Percentiles rank a stretch among this genome's conserved stretches.
Conservation (phyloP, 345 rosid species). For the Toxicodendron radicans region DNA sequence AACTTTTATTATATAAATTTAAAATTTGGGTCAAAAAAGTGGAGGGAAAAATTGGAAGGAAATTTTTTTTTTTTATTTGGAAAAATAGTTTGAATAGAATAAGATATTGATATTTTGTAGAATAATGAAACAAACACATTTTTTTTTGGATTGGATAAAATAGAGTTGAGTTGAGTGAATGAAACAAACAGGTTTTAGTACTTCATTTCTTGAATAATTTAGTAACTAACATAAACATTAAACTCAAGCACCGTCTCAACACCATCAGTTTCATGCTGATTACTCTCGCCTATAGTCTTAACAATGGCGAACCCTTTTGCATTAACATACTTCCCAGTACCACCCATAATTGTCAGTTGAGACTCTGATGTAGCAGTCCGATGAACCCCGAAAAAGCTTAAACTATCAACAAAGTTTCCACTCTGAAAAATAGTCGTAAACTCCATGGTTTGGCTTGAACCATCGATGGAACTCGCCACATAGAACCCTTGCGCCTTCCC, state of each 20-base stretch:
- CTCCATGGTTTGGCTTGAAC: conserved; percentile 35
- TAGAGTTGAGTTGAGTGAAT: too few relatives aligned
- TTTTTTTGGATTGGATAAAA: too few relatives aligned
- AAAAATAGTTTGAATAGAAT: too few relatives aligned
- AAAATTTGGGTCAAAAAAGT: too few relatives aligned
- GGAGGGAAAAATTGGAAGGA: too few relatives aligned
- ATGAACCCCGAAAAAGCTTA: conserved; percentile 41
- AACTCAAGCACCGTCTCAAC: conserved; percentile 33
- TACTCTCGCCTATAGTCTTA: conserved; percentile 26
- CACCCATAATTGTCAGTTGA: conserved; percentile 41
- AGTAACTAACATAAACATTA: conserved; percentile 24
- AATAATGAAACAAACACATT: too few relatives aligned
- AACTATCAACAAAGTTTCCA: conserved; percentile 31
- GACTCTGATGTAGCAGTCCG: conserved; percentile 33
- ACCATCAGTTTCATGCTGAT: conserved; percentile 37
- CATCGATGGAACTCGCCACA: conserved; percentile 38
- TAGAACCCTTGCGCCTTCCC: conserved; percentile 46
- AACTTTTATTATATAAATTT: too few relatives aligned
- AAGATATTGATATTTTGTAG: too few relatives aligned
- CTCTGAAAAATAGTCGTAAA: conserved; percentile 34
- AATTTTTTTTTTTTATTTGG: too few relatives aligned
- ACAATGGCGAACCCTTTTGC: conserved; percentile 31
- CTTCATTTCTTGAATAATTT: background rate
- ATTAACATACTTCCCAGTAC: conserved; percentile 42
- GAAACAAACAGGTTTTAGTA: too few relatives aligned